Conservation (phyloP, 1,284 basidiomycete genomes). For the Puccinia polysora region DNA sequence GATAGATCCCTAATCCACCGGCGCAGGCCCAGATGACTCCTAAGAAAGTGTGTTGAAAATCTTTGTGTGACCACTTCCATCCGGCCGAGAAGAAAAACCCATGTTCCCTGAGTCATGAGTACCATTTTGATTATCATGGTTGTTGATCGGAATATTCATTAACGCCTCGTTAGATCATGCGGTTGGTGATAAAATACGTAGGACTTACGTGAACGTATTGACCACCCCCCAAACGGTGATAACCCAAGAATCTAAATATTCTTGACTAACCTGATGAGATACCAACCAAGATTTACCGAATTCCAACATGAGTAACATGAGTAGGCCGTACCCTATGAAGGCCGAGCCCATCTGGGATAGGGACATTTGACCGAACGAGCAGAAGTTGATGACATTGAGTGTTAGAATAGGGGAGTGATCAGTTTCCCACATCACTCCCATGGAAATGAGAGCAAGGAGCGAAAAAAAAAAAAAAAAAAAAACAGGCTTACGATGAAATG, state of each 20-base stretch:
- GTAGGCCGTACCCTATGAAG: conserved; percentile 71
- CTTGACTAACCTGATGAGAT: conserved; percentile 60
- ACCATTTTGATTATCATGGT: conserved; percentile 44
- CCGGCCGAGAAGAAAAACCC: conserved; percentile 54
- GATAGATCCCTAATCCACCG: conserved; percentile 78
- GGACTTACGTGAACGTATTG: conserved; percentile 81
- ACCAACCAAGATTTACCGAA: conserved; percentile 78
- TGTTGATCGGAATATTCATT: conserved; percentile 46
- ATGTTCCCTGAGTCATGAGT: neutral
- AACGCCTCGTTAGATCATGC: no score
- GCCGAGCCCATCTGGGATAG: conserved; percentile 47
- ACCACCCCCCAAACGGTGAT: conserved; percentile 67
- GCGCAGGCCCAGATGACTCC: conserved; percentile 73
- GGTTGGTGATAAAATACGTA: conserved; percentile 9
- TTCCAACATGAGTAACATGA: conserved; percentile 76
- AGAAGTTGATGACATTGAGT: no score
- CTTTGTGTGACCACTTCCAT: conserved; percentile 75
- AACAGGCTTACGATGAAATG: conserved; percentile 60
- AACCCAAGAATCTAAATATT: conserved; percentile 84
- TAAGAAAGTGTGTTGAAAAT: conserved; percentile 83
- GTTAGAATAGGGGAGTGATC: no score
- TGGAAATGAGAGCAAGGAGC: no score
- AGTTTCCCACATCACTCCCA: no score
- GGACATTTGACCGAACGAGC: neutral
- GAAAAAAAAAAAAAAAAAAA: neutral